Conservation (phyloP, 257 asterid genomes). For the Anisodus tanguticus region DNA sequence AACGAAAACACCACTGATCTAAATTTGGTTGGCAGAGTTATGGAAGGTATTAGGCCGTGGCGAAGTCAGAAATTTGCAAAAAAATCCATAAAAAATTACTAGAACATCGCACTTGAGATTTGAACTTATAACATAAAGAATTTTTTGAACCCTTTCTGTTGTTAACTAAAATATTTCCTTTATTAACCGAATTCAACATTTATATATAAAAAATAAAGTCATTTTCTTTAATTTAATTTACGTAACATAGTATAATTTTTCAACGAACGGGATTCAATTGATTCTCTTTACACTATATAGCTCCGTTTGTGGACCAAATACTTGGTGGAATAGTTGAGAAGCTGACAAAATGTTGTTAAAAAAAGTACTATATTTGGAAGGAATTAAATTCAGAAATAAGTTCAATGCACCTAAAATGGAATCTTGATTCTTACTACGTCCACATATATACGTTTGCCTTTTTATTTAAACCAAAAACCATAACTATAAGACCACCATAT, state of each 20-base stretch:
- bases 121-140: not conserved
- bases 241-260: not conserved
- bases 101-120: too few species aligned
- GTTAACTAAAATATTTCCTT: too few species aligned
- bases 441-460: not conserved
- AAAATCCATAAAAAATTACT: not conserved
- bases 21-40: not conserved
- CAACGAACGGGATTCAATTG: not conserved
- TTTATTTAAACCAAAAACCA: not conserved
- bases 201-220: too few species aligned
- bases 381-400: not conserved
- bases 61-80: not conserved
- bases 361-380: not conserved
- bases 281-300: not conserved
- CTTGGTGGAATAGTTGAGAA: not conserved
- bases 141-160: too few species aligned
- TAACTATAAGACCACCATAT: not conserved
- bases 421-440: slow-evolving; percentile 9
- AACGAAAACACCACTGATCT: not conserved
- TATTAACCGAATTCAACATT: not conserved
- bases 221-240: not conserved
- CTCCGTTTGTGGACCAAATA: not conserved
- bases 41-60: not conserved
- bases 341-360: not conserved
- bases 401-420: slow-evolving; percentile 18